Evolutionary conservation across 768 basidiomycete species (phyloP).

Genomic region (Mycena pura): DNA sequence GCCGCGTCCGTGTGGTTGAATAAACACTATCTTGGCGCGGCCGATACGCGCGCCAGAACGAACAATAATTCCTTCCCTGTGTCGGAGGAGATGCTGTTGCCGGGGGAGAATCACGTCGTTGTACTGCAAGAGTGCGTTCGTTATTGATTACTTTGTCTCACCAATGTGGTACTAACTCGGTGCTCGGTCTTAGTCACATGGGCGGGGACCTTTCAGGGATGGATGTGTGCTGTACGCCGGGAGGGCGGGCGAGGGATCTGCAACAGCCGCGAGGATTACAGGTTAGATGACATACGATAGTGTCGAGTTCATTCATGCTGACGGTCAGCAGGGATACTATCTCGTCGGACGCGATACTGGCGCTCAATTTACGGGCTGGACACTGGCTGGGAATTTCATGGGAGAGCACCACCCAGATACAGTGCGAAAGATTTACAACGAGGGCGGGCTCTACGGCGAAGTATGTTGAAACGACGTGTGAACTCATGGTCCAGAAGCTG

Average conservation of each 20-base stretch:
- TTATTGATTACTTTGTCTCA: too few relatives aligned
- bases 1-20: constrained; percentile 69
- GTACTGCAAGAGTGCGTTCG: constrained; percentile 23
- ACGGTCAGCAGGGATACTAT: constrained; percentile 24
- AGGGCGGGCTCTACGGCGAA: constrained; percentile 55
- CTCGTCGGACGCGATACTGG: constrained; percentile 19
- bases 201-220: constrained; percentile 21
- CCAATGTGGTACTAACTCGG: too few relatives aligned
- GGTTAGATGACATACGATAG: neutral
- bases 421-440: constrained; percentile 54
- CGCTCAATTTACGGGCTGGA: constrained; percentile 21
- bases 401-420: constrained; percentile 49
- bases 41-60: constrained; percentile 34
- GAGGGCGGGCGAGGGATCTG: constrained; percentile 23
- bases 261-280: constrained; percentile 24
- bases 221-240: constrained; percentile 26
- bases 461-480: constrained; percentile 25
- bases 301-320: too few relatives aligned
- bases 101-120: constrained; percentile 20
- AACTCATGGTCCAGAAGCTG: neutral
- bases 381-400: constrained; percentile 22
- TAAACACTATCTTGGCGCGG: constrained; percentile 49
- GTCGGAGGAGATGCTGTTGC: constrained; percentile 5
- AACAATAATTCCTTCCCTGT: constrained; percentile 22
- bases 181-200: constrained; percentile 27